Evolutionary conservation across 805 yeast species (phyloP), one percentile per base, ranked within the genome.

Genomic region (Jamesozyma gamospora): DNA sequence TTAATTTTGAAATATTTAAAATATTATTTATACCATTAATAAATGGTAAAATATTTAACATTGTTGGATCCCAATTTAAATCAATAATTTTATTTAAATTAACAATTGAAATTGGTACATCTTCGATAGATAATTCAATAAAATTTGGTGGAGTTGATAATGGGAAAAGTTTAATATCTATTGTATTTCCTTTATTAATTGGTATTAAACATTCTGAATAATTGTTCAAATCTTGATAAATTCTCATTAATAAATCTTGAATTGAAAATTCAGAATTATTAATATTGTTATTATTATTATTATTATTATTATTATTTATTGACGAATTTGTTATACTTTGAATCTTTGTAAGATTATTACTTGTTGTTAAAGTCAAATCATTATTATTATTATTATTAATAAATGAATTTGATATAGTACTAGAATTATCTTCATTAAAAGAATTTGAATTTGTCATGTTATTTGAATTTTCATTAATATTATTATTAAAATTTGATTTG

Each of bases 201-300:
- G 96, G 96, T 25, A 92, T 90, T 58, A 87, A 74, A 62, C 99
- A 92, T 59, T 92, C 99, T 0, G 95, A 85, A 62, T 88, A 94
- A 56, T 84, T 86, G 62, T 92, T 94, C 48, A 92, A 67, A 58
- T 92, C 99, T 60, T 88, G 96, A 54, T 71, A 88, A n/a, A 92
- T 72, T 57, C 92, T 96, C 58, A 85, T 86, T 17, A 92, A 74
- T 39, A 90, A 66, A 49, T 84, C 80, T 49, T 79, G 82, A 33
- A 94, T 76, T 0, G 79, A 71, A 5, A 70, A 62, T 9, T 67
- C 47, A 5, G 45, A 38, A 25, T 55, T 49, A 25, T 17, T 24
- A 25, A 26, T 32, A 13, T 17, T 11, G 16, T 35, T 27, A 19
- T 39, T 36, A 14, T 25, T 21, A 7, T 14, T 17, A 18, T 27